Conservation (phyloP, 2,329 filamentous ascomycete genomes). For the Neonectria ditissima region DNA sequence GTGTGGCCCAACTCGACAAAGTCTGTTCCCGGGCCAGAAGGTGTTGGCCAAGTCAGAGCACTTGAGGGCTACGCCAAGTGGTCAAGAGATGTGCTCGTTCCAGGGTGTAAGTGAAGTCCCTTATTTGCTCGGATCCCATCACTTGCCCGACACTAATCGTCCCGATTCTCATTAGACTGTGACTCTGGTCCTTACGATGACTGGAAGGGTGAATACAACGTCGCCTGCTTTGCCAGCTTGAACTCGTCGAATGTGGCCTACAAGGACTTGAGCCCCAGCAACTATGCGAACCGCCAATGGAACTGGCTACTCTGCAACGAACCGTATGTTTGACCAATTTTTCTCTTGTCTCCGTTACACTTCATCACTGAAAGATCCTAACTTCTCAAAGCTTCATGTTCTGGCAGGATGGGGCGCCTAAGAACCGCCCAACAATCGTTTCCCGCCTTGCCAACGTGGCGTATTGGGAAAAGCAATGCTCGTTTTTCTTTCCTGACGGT, state of each 20-base stretch:
- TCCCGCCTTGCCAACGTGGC: constrained; percentile 62
- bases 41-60: constrained; percentile 18
- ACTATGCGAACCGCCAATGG: constrained; percentile 65
- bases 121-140: not conserved
- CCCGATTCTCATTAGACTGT: constrained; percentile 17
- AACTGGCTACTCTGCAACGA: constrained; percentile 73
- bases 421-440: constrained; percentile 58
- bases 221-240: constrained; percentile 63
- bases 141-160: not conserved
- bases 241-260: constrained; percentile 62
- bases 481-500: constrained; percentile 63
- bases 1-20: constrained; percentile 8
- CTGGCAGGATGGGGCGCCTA: constrained; percentile 58
- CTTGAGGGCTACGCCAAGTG: constrained; percentile 22
- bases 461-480: constrained; percentile 69
- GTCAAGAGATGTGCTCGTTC: constrained; percentile 11
- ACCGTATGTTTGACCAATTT: constrained; percentile 50
- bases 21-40: constrained; percentile 5
- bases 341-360: constrained; percentile 15
- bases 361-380: not conserved
- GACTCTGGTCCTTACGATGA: constrained; percentile 18
- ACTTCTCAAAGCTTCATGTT: constrained; percentile 38
- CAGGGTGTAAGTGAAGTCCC: constrained; percentile 17
- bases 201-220: constrained; percentile 27
- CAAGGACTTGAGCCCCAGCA: constrained; percentile 61